These are phyloP conservation scores for Galerina sulciceps DNA, from an alignment of 768 basidiomycete species.

Conservation along the genomic window DNA sequence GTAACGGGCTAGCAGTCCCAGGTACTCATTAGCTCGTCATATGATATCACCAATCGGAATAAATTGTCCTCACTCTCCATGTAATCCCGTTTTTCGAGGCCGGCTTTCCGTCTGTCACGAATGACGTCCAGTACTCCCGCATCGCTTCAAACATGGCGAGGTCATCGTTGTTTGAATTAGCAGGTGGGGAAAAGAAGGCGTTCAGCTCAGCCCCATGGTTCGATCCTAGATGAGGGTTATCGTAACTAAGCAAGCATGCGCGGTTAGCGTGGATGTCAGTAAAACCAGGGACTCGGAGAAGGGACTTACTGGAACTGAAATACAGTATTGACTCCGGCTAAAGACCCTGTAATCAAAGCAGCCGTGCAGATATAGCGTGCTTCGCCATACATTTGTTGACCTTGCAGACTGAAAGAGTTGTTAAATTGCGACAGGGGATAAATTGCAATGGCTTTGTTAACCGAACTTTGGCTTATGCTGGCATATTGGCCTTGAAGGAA, in stretches of 20 bases:
- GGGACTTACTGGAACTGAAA: slow-evolving; percentile 41
- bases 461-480: slow-evolving; percentile 31
- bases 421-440: slow-evolving; percentile 40
- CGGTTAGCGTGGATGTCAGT: background rate
- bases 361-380: slow-evolving; percentile 48
- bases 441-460: slow-evolving; percentile 31
- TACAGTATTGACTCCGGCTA: slow-evolving; percentile 9
- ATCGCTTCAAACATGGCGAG: slow-evolving; percentile 37
- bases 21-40: background rate
- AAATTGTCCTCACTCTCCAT: slow-evolving; percentile 33
- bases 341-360: slow-evolving; percentile 35
- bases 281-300: background rate
- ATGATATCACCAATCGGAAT: background rate
- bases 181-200: slow-evolving; percentile 37
- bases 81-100: slow-evolving; percentile 18
- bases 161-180: slow-evolving; percentile 29
- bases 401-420: slow-evolving; percentile 40
- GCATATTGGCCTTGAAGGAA: slow-evolving; percentile 44
- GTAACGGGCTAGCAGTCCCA: slow-evolving; percentile 12
- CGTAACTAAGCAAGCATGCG: slow-evolving; percentile 31
- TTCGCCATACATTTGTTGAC: slow-evolving; percentile 51
- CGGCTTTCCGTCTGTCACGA: slow-evolving; percentile 38
- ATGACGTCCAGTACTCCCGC: slow-evolving; percentile 44
- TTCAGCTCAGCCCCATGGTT: slow-evolving; percentile 39
- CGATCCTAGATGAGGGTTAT: slow-evolving; percentile 44